These are phyloP conservation scores for Fusarium liriodendri DNA, from an alignment of 2,329 filamentous ascomycete species.

Conservation along the genomic window DNA sequence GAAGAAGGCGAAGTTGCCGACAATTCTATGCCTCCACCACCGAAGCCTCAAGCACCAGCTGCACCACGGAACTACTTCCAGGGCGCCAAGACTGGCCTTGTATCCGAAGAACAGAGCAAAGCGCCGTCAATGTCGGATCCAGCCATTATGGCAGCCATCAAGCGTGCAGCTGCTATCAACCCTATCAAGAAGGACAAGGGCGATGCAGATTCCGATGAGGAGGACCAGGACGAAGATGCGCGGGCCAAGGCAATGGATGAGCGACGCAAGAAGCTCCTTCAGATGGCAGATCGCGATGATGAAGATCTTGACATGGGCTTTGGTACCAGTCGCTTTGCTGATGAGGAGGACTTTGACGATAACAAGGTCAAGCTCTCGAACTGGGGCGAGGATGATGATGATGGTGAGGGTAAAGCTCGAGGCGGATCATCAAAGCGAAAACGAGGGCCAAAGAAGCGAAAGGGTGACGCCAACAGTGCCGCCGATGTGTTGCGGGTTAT, in stretches of 20 bases:
- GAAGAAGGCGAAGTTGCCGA: slow-evolving; percentile 37
- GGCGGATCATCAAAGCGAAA: slow-evolving; percentile 70
- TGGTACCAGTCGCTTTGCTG: slow-evolving; percentile 86
- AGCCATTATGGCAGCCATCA: slow-evolving; percentile 83
- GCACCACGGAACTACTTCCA: slow-evolving; percentile 71
- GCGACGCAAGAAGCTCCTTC: slow-evolving; percentile 79
- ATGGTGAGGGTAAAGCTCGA: slow-evolving; percentile 54
- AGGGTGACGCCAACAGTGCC: slow-evolving; percentile 82
- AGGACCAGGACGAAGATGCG: slow-evolving; percentile 54
- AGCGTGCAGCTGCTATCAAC: slow-evolving; percentile 80
- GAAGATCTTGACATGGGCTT: slow-evolving; percentile 96
- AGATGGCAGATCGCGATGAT: slow-evolving; percentile 80
- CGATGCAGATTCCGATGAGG: slow-evolving; percentile 40
- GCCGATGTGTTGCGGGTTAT: slow-evolving; percentile 84
- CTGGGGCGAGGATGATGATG: slow-evolving; percentile 69
- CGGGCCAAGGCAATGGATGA: slow-evolving; percentile 70
- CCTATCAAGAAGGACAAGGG: slow-evolving; percentile 55
- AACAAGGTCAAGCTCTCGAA: slow-evolving; percentile 74
- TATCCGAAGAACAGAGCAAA: slow-evolving; percentile 63
- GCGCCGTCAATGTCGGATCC: slow-evolving; percentile 76
- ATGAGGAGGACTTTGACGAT: slow-evolving; percentile 84
- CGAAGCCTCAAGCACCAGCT: slow-evolving; percentile 52
- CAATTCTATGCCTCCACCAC: slow-evolving; percentile 59
- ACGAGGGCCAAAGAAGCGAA: slow-evolving; percentile 78
- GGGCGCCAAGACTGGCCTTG: slow-evolving; percentile 65